Base-by-base conservation (phyloP, 257 asterid genomes). In the Salvia rosmarinus region DNA sequence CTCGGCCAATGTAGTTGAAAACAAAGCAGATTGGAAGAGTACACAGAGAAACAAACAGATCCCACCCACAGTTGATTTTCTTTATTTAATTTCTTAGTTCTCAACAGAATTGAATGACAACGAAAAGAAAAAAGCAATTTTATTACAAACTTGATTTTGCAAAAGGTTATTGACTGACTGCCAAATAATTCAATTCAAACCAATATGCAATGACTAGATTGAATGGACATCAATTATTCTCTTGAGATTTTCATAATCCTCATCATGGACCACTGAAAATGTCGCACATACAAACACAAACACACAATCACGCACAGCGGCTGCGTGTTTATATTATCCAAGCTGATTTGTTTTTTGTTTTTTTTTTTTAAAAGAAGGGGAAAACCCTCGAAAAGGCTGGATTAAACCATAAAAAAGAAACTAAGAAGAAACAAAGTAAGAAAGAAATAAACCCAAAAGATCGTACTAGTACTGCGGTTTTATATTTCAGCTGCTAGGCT, bases 391-490 rank as follows among this genome's bases (percentile, higher is more conserved):
- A 4, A 14, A 44, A 25, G 44, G 39, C 9, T 21, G 10, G 23
- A 64, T 25, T 19, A 39, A 9, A 60, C 30, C 34, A 42, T 23
- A 11, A 20, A 39, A 39, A 37, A 12, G 20, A 6, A 5, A 63
- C 9, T 6, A 63, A 37, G 7, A 63, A 17, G 4, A 63, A 7
- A 37, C 64, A 52, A 51, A 10, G 51, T 4, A 72, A 5, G 8
- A 51, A 34, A 40, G 47, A 37, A 52, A 35, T 49, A 71, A 42
- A 11, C 62, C 47, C 50, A 68, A 49, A 68, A 34, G 49, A 63
- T 28, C 59, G 12, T 28, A 40, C 34, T 3, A 19, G 16, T 74
- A 72, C 68, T 13, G 61, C 78, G n/a, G 47, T 25, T 78, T 68
- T 30, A 50, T 35, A 23, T 5, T 50, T 14, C 54, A 61, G 35